phyloP scores from a whole-genome alignment of 441 rosid genomes.

The Jatropha podagrica region DNA sequence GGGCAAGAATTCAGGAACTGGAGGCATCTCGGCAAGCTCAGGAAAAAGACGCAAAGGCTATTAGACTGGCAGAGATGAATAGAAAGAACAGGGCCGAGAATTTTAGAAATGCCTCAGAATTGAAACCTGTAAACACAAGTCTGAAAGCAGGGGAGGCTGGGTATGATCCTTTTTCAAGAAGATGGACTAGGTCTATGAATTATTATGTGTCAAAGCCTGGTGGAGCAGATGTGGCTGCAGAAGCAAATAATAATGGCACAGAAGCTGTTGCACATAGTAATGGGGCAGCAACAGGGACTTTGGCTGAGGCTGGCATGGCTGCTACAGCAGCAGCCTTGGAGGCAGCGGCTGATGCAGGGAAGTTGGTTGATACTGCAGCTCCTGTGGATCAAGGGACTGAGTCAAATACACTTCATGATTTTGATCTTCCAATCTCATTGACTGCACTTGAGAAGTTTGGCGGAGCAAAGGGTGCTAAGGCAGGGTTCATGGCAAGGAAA shows the following conservation, averaged over 20 bases:
- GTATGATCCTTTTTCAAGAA: conserved; percentile 95
- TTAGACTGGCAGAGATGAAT: conserved; percentile 92
- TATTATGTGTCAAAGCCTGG: conserved; percentile 61
- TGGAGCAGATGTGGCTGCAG: conserved; percentile 40
- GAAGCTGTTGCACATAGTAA: conserved; percentile 24
- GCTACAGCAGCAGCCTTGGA: conserved; percentile 83
- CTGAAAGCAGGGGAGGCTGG: conserved; percentile 98
- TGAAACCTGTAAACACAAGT: conserved; percentile 51
- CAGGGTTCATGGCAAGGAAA: conserved; percentile 91
- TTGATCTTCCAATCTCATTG: conserved; percentile 74
- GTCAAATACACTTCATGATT: conserved; percentile 65
- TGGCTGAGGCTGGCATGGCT: conserved; percentile 41
- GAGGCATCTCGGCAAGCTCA: conserved; percentile 74
- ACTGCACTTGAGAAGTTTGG: conserved; percentile 65
- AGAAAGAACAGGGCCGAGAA: conserved; percentile 91
- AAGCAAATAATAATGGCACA: conserved; percentile 29
- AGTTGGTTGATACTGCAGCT: conserved; percentile 86
- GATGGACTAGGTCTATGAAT: conserved; percentile 96
- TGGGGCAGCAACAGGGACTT: conserved; percentile 27
- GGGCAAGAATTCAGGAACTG: conserved; percentile 63
- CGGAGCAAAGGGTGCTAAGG: conserved; percentile 80
- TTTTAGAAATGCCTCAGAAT: conserved; percentile 85
- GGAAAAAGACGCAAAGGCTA: conserved; percentile 68
- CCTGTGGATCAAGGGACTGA: conserved; percentile 89
- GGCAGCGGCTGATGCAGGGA: conserved; percentile 97